Evolutionary conservation across 2,329 filamentous ascomycete genomes (phyloP).

Genomic region (Fusarium algeriense): DNA sequence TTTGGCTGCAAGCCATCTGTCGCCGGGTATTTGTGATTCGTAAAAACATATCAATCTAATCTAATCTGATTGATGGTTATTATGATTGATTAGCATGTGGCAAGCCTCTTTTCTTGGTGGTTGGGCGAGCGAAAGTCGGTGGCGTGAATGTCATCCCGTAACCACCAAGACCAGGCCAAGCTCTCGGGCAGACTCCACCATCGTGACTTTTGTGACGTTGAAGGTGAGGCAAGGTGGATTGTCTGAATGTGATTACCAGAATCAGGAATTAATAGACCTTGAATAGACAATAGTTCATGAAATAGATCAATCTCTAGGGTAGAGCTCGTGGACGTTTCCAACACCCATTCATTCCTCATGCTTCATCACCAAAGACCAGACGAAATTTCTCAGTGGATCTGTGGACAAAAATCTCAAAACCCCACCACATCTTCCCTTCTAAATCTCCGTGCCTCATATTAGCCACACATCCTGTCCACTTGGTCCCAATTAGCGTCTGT

Average conservation of each 20-base stretch:
- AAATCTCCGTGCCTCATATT: slow-evolving; percentile 18
- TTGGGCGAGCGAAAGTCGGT: not conserved
- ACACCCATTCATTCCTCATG: too few relatives aligned
- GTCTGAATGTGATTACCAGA: too few relatives aligned
- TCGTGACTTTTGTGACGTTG: not conserved
- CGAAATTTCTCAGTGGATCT: not conserved
- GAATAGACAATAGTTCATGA: too few relatives aligned
- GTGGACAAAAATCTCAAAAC: not conserved
- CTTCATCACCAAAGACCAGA: not conserved
- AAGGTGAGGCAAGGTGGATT: not conserved
- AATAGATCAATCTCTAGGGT: not conserved
- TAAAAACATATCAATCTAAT: slow-evolving; percentile 13
- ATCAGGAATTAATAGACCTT: not conserved
- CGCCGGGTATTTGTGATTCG: not conserved
- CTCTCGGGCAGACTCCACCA: not conserved
- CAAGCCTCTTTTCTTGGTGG: not conserved
- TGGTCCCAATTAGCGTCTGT: not conserved
- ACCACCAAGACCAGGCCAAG: not conserved
- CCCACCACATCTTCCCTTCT: slow-evolving; percentile 6
- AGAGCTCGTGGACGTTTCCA: not conserved
- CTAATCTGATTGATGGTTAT: slow-evolving; percentile 23
- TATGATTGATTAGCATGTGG: not conserved
- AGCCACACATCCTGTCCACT: slow-evolving; percentile 5
- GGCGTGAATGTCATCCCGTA: not conserved
- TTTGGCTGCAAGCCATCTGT: not conserved